Evolutionary conservation across 2,329 filamentous ascomycete genomes (phyloP).

Genomic region (Sporothrix luriei): DNA sequence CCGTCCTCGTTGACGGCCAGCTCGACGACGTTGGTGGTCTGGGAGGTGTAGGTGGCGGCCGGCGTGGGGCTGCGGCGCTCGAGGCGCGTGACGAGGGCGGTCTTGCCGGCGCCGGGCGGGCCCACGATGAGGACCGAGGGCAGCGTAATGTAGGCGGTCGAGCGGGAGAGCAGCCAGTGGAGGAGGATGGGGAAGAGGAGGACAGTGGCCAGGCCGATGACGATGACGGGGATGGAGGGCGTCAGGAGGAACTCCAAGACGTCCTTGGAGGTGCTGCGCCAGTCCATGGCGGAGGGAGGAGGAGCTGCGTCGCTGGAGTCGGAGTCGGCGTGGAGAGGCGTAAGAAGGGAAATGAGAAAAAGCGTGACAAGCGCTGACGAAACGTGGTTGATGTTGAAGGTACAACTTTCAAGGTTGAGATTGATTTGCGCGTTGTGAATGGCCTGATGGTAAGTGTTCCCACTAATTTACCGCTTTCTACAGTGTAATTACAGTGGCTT

Average conservation of each 20-base stretch:
- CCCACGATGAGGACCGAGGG: conserved; percentile 82
- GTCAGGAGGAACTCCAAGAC: conserved; percentile 59
- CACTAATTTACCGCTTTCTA: conserved; percentile 23
- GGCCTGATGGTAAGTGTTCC: conserved; percentile 19
- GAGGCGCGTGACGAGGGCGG: conserved; percentile 76
- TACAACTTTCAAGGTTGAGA: conserved; percentile 4
- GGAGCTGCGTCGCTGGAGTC: not conserved
- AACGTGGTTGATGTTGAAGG: not conserved
- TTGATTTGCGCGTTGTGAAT: conserved; percentile 19
- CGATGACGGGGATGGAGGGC: conserved; percentile 63
- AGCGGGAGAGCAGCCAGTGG: conserved; percentile 72
- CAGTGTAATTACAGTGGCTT: conserved; percentile 23
- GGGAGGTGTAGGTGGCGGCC: conserved; percentile 58
- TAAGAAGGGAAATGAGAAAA: not conserved
- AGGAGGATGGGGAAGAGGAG: conserved; percentile 74
- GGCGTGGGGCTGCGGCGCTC: conserved; percentile 55
- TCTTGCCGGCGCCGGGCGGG: conserved; percentile 83
- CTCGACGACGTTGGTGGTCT: conserved; percentile 55
- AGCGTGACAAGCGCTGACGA: not conserved
- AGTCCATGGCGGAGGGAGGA: conserved; percentile 33
- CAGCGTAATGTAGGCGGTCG: conserved; percentile 65
- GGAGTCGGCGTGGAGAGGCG: not conserved
- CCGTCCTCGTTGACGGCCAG: conserved; percentile 56
- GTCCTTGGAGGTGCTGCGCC: conserved; percentile 40
- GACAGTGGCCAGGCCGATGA: conserved; percentile 70